Evolutionary conservation across 83 land plant genomes (phyloP), one percentile per base, ranked within the genome.

Genomic region (Picea mariana): DNA sequence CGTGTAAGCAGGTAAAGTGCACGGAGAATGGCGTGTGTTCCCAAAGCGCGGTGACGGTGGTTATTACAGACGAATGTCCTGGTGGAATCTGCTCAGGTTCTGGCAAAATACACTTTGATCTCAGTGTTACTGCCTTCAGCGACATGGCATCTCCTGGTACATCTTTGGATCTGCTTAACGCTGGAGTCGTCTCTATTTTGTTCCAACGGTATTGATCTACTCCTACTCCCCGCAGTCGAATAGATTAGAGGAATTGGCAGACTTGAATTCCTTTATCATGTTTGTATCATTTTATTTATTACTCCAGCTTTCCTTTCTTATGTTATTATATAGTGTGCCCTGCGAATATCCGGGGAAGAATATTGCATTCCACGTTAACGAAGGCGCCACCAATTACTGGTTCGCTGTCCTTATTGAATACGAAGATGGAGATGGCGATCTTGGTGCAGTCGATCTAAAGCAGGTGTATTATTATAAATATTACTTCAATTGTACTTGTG

Each of bases 61-160:
- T 49, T 9, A 49, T 49, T 49, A 49, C 55, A 49, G 55, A 95
- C 86, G 94, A 91, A 85, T 95, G 93, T 82, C 98, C 94, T 26
- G 96, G 96, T 61, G 96, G 96, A 6, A 85, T 85, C 81, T 95
- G 97, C 64, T 81, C 94, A 58, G 76, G 55, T 44, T 21, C 75
- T 17, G 94, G 92, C 23, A 79, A 86, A 67, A 83, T 89, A n/a
- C 97, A 93, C 71, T 93, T 93, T 81, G 97, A 95, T 81, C 87
- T 95, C 62, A 95, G 97, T 78, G 97, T 92, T 61, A 85, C 96
- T 71, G 95, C 97, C 2, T 49, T 49, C 55, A 9, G 12, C 11
- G 11, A 49, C 55, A 49, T 49, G 55, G 55, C 55, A 49, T 49
- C 55, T 49, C 55, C 55, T 49, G 55, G 55, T 49, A 49, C 55